Conservation (phyloP, 2,329 filamentous ascomycete genomes). For the Aspergillaceae sp. region DNA sequence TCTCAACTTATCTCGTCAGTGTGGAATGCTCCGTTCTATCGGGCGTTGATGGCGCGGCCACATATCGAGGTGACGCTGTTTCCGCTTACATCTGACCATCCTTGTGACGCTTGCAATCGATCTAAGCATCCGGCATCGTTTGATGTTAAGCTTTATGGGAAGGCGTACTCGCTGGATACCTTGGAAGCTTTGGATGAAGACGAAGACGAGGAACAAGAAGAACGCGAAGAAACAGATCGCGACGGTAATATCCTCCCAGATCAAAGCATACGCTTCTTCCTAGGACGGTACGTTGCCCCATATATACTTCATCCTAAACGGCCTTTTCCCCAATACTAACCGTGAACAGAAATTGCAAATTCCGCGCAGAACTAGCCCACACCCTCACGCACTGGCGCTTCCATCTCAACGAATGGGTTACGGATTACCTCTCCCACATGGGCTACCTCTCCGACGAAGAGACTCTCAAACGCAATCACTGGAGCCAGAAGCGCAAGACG, state of each 20-base stretch:
- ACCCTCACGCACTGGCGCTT: conserved; percentile 67
- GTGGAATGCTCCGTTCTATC: conserved; percentile 61
- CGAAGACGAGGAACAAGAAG: conserved; percentile 32
- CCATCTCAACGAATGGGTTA: conserved; percentile 63
- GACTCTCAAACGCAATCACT: conserved; percentile 52
- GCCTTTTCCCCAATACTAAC: neutral
- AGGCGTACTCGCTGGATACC: conserved; percentile 56
- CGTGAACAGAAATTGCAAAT: conserved; percentile 44
- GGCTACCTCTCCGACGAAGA: conserved; percentile 51
- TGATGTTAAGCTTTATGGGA: conserved; percentile 55
- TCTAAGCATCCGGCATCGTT: conserved; percentile 59
- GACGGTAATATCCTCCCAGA: conserved; percentile 40
- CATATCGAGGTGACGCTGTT: conserved; percentile 46
- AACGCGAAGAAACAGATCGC: conserved; percentile 31
- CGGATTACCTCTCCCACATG: conserved; percentile 50
- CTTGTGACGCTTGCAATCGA: conserved; percentile 65
- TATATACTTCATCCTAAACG: neutral
- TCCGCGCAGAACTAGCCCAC: conserved; percentile 62
- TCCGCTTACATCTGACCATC: conserved; percentile 35
- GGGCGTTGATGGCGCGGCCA: conserved; percentile 57
- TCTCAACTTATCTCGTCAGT: conserved; percentile 64
- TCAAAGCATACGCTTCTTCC: conserved; percentile 41
- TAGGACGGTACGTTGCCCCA: conserved; percentile 38
- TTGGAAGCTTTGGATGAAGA: conserved; percentile 54
- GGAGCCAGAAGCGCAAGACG: conserved; percentile 51